Evolutionary conservation across 148 eudicot species (phyloP), one percentile per base, ranked within the genome.

Genomic region (Drosera capensis): DNA sequence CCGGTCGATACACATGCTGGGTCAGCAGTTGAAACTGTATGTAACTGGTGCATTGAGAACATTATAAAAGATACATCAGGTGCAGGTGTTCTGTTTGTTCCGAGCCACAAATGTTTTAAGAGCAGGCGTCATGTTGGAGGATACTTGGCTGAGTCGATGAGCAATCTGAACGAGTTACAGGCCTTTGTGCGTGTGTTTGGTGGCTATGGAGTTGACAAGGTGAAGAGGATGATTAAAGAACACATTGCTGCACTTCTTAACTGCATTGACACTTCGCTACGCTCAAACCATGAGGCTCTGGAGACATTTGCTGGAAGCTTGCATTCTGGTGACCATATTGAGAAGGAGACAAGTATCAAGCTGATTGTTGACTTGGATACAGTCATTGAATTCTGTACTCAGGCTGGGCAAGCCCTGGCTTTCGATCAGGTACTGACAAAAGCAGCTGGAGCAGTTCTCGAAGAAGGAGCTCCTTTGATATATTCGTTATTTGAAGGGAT

Each of bases 361-460:
- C 85, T 75, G 60, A 76, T 90, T 26, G 73, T 90, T 43, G 99
- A 90, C 60, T 59, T 85, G 68, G 99, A 90, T 36, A 90, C 99
- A 16, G 77, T 80, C 45, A 65, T 85, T 51, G 84, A 78, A 54
- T 90, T 90, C 66, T 90, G 95, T 68, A 72, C 77, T 64, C 99
- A 90, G 64, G 99, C 99, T 25, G 99, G 99, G 41, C 99, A 80
- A 53, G 93, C 88, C 38, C 64, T 90, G 43, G 79, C 94, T 58
- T 90, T 90, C 56, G 80, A 76, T 63, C 66, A 70, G 71, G 88
- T 90, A 62, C 58, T 90, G 48, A 77, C 88, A 20, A 82, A 85
- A 70, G 94, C 99, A 60, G 65, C 82, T 46, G 88, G 95, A 29
- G 53, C 52, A 45, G 82, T 76, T 46, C 94, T 90, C 41, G 77